Evolutionary conservation across 2,329 filamentous ascomycete genomes (phyloP), one percentile per base, ranked within the genome.

Genomic region (Lasiodiplodia hormozganensis): DNA sequence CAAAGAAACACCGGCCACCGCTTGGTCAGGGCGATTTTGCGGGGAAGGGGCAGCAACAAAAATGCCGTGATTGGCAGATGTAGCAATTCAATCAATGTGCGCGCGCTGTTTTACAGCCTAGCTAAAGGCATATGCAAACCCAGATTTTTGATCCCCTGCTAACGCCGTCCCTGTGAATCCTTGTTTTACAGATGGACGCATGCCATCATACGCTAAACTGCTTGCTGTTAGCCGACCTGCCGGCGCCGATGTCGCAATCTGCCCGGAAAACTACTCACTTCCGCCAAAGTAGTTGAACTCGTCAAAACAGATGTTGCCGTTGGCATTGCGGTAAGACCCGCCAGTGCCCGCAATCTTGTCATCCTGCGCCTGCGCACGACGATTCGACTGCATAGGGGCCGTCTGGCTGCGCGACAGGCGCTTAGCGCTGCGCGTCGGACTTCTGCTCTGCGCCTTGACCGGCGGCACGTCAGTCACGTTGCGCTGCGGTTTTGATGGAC

Each of bases 301-400:
- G 12, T 67, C 65, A 21, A 67, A 67, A 53, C 54, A 57, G 28
- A 67, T 67, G 65, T 67, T 58, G 65, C 65, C 65, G 28, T 67
- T 51, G n/a, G 31, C 21, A 31, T 67, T 67, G 65, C 65, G 65
- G 21, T 67, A 67, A 40, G 65, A 60, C 12, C 65, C 65, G 23
- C 65, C 65, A n/a, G 65, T 67, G 40, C 25, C 54, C 40, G 47
- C 52, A 28, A 51, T 54, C 31, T 54, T 21, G 4, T 14, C 31
- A 16, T 47, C 43, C 49, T 54, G 54, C 28, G 43, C 25, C 21
- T 60, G 57, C 57, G 38, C 62, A 23, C 34, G 28, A 40, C 34
- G 62, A 21, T 6, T 49, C 3, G 38, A 57, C 25, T 57, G 43
- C 18, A 53, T n/a, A n/a, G 38, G 21, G 16, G 51, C 16, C 16